phyloP scores from a whole-genome alignment of 2,329 filamentous ascomycete species.

The Phialophora macrospora region DNA sequence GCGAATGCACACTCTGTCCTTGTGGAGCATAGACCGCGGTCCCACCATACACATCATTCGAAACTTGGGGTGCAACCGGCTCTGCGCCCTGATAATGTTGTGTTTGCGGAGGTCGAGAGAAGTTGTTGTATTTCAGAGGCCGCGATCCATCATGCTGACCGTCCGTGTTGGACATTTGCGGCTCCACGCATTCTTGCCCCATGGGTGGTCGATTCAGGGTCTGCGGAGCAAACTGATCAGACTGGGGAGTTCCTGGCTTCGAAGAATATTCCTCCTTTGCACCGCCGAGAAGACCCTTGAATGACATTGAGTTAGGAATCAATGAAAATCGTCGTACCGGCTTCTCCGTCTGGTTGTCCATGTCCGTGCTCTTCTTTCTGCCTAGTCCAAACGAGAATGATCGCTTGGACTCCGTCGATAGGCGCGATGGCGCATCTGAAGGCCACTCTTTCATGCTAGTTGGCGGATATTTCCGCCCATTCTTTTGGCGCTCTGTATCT shows the following conservation, averaged over 20 bases:
- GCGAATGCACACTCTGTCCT: slow-evolving; percentile 38
- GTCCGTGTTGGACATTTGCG: slow-evolving; percentile 30
- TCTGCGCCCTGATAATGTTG: slow-evolving; percentile 33
- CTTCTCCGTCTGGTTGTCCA: slow-evolving; percentile 66
- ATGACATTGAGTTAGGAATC: slow-evolving; percentile 66
- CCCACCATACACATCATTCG: slow-evolving; percentile 39
- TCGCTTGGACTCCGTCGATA: slow-evolving; percentile 74
- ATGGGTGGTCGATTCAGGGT: slow-evolving; percentile 23
- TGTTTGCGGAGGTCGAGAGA: slow-evolving; percentile 37
- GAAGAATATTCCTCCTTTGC: slow-evolving; percentile 56
- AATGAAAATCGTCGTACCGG: slow-evolving; percentile 70
- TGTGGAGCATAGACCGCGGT: slow-evolving; percentile 38
- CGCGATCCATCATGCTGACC: slow-evolving; percentile 35
- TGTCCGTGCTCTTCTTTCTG: slow-evolving; percentile 73
- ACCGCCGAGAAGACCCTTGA: slow-evolving; percentile 67
- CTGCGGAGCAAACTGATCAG: slow-evolving; percentile 36
- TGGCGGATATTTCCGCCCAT: slow-evolving; percentile 77
- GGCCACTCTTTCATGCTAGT: slow-evolving; percentile 82
- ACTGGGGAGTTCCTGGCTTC: slow-evolving; percentile 49
- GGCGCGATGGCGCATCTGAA: slow-evolving; percentile 60
- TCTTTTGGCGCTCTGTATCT: slow-evolving; percentile 50
- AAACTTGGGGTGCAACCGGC: slow-evolving; percentile 15
- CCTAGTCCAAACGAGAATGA: slow-evolving; percentile 72
- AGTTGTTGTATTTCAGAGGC: slow-evolving; percentile 34
- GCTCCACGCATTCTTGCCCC: slow-evolving; percentile 24